Evolutionary conservation across 2,329 filamentous ascomycete genomes (phyloP), one percentile per base, ranked within the genome.

Genomic region (Aspergillus ustus): DNA sequence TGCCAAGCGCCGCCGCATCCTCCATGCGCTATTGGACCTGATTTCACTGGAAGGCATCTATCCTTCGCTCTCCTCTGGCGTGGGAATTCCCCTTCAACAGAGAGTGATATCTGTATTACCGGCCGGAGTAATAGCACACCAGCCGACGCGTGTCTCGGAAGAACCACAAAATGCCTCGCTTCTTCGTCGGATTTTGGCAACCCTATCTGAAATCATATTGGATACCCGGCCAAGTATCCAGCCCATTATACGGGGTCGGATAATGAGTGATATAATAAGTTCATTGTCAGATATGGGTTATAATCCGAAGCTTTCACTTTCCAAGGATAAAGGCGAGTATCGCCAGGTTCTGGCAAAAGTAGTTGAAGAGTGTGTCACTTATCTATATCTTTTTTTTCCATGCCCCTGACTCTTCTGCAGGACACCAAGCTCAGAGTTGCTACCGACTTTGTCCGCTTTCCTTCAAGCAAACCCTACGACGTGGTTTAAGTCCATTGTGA

Each of bases 21-120:
- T 80, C 3, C 73, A 80, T 70, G 75, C 77, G 5, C 66, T 81
- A 7, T 66, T 81, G 49, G 79, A 81, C 57, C 63, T 81, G 52
- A 72, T 81, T 44, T 79, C 79, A 2, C 61, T 81, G 7, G 79
- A 81, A 61, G 79, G 79, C 5, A 76, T 81, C 25, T 80, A 81
- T 63, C 79, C 79, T 6, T 79, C 71, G 6, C 69, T 80, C 17
- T 80, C 78, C 15, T 63, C 68, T 20, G 78, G 78, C 20, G 78
- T 80, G 46, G 78, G 78, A 1, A 77, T 81, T 50, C 79, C 79
- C 11, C 66, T 81, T 13, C 77, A 80, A 63, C 72, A 78, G 59
- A 73, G 79, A 52, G 73, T 81, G 7, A 78, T 80, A 45, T 80
- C 79, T 25, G 76, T 77, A 15, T 61, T 81, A 22, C 78, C 79